Evolutionary conservation across 768 basidiomycete genomes (phyloP), one percentile per base, ranked within the genome.

Genomic region (Leccinum aurantiacum): DNA sequence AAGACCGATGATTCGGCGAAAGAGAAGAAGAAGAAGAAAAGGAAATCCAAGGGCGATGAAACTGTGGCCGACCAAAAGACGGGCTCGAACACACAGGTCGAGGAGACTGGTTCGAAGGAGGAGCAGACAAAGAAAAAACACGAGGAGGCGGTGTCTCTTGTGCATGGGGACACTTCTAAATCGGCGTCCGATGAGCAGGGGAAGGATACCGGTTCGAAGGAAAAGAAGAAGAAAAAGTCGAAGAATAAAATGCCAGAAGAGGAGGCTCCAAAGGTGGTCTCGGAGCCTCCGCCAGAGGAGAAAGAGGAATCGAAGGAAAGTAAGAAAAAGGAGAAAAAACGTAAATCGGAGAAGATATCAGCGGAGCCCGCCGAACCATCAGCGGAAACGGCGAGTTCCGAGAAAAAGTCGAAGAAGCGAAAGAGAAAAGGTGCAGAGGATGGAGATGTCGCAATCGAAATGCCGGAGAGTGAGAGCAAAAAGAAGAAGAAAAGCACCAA

Each of bases 381-480:
- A 54, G 64, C 55, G 37, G 65, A 62, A 61, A 62, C 63, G 44
- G 38, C 24, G 53, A 55, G 31, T 8, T 50, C 63, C 38, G 58
- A 51, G 33, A 65, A 62, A 29, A 69, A 69, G 61, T 68, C 65
- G 41, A 78, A 74, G 60, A 79, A 77, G 62, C 75, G 75, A 54
- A 76, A 71, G 61, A 71, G 68, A 65, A 57, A 62, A 51, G 50
- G 55, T 14, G 33, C 9, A 4, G 64, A 54, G 10, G 60, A 60
- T 17, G 60, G 48, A 15, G 67, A 63, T 31, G 59, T 57, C 37
- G 38, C 24, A 22, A 60, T 56, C 13, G 54, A 19, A 7, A 47
- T 53, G 8, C 62, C 10, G 10, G 41, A 44, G n/a, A 10, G 54
- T 17, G 64, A 60, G 35, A 54, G 60, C 37, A 69, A 73, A 67